These are phyloP conservation scores for Rhododendron henanense DNA, from an alignment of 148 eudicot genomes.

Conservation along the genomic window DNA sequence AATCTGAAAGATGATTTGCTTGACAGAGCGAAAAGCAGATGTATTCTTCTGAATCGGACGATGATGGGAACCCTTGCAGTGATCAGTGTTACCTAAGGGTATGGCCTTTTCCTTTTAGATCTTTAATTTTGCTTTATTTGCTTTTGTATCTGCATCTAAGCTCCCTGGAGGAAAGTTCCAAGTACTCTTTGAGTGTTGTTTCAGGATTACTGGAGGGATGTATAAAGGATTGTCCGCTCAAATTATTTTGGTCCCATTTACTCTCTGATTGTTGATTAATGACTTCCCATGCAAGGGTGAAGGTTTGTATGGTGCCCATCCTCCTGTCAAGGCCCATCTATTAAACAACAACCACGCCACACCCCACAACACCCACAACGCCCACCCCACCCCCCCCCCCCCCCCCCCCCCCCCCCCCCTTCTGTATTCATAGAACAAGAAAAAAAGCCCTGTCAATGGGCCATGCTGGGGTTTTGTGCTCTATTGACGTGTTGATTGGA, in stretches of 20 bases:
- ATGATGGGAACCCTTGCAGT: conserved; percentile 66
- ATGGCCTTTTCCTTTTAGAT: conserved; percentile 14
- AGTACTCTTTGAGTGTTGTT: not conserved
- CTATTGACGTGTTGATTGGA: not conserved
- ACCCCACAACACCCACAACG: too few relatives aligned
- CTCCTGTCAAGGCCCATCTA: not conserved
- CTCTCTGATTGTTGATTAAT: not conserved
- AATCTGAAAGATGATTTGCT: conserved; percentile 6
- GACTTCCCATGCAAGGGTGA: not conserved
- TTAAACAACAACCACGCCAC: not conserved
- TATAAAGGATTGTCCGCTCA: not conserved
- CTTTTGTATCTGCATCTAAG: conserved; percentile 5
- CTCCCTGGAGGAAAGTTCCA: not conserved
- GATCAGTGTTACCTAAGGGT: conserved; percentile 82
- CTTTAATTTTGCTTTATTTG: not conserved
- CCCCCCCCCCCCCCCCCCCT: not conserved
- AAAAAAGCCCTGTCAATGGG: not conserved
- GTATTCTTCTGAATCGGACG: conserved; percentile 53
- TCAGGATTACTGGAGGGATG: not conserved
- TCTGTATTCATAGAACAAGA: not conserved
- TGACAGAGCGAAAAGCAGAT: conserved; percentile 64
- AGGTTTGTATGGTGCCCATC: not conserved
- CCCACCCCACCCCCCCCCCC: not conserved
- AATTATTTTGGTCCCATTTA: not conserved
- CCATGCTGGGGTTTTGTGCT: not conserved